A percentile compares a stretch with the other conserved stretches of the same genome.
phyloP scores from a whole-genome alignment of 495 filamentous ascomycete genomes.

The Aspergillus haitiensis region DNA sequence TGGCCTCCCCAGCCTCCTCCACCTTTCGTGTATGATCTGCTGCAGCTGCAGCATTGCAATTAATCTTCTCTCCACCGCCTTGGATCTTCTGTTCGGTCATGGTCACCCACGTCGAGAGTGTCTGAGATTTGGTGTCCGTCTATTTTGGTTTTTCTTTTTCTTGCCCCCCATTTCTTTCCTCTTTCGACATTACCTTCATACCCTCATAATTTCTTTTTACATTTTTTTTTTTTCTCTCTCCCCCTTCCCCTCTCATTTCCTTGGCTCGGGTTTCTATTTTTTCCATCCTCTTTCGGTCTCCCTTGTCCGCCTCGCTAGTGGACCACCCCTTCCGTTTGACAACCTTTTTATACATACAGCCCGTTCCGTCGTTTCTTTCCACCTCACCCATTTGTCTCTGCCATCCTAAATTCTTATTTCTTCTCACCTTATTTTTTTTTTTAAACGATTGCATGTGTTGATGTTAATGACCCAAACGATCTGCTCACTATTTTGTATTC shows the following conservation, averaged over 20 bases:
- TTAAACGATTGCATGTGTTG: slow-evolving; percentile 17
- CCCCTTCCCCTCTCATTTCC: slow-evolving; percentile 24
- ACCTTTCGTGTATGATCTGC: slow-evolving; percentile 31
- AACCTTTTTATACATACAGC: slow-evolving; percentile 31
- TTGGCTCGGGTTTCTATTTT: slow-evolving; percentile 35
- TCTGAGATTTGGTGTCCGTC: slow-evolving; percentile 17
- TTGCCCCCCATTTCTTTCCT: slow-evolving; percentile 16
- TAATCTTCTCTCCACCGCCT: slow-evolving; percentile 25
- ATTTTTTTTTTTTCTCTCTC: slow-evolving; percentile 20
- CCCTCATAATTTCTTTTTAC: slow-evolving; percentile 17
- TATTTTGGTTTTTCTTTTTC: slow-evolving; percentile 16
- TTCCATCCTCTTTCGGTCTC: slow-evolving; percentile 37
- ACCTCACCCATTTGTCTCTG: slow-evolving; percentile 8
- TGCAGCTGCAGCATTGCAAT: slow-evolving; percentile 28
- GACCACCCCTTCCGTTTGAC: slow-evolving; percentile 35
- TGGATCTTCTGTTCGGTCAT: slow-evolving; percentile 17
- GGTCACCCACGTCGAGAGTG: slow-evolving; percentile 23
- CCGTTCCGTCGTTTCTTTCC: slow-evolving; percentile 18
- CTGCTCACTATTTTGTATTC: slow-evolving; percentile 22
- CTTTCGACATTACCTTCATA: slow-evolving; percentile 14
- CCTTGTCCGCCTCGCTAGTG: slow-evolving; percentile 24
- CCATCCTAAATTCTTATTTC: slow-evolving; percentile 5
- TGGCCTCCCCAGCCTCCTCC: slow-evolving; percentile 29
- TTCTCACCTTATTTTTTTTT: slow-evolving; percentile 23
- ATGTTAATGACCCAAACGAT: slow-evolving; percentile 28